Percentiles rank a stretch among this genome's conserved stretches.
These are phyloP conservation scores for Eudorina sp. DNA, from an alignment of 139 green algal species.

Conservation along the genomic window DNA sequence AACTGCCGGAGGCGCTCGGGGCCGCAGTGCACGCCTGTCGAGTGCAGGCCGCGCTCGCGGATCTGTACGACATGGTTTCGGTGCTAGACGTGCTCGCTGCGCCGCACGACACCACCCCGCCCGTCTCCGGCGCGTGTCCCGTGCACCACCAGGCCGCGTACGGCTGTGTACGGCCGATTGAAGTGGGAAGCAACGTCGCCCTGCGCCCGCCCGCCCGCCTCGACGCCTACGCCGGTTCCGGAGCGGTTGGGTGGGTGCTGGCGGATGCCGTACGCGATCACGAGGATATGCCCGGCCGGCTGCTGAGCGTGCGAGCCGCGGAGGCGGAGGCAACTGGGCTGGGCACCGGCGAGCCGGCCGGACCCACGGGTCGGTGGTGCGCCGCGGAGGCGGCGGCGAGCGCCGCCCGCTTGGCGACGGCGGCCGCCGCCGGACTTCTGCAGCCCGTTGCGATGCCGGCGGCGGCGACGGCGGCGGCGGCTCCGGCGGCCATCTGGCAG, in stretches of 20 bases:
- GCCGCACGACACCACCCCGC: not conserved
- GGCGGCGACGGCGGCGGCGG: no score
- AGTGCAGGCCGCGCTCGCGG: constrained; percentile 33
- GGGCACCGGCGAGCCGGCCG: constrained; percentile 13
- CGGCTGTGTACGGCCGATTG: not conserved
- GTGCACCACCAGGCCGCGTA: not conserved
- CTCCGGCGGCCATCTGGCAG: no score
- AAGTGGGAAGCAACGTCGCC: not conserved
- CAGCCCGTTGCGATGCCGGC: no score
- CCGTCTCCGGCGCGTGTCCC: constrained; percentile 25
- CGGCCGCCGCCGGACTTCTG: not conserved
- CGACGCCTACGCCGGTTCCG: not conserved
- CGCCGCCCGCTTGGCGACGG: not conserved
- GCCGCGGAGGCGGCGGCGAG: not conserved
- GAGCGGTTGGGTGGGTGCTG: constrained; percentile 7
- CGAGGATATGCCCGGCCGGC: not conserved
- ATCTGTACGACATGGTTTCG: constrained; percentile 32
- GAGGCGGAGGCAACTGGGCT: not conserved
- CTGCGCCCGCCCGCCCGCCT: not conserved
- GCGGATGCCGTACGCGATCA: not conserved
- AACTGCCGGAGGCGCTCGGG: not conserved
- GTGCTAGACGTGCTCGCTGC: constrained; percentile 23
- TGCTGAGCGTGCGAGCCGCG: not conserved
- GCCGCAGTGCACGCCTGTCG: not conserved
- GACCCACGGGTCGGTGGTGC: not conserved